Evolutionary conservation across 441 rosid species (phyloP).

Genomic region (Melianthus villosus): DNA sequence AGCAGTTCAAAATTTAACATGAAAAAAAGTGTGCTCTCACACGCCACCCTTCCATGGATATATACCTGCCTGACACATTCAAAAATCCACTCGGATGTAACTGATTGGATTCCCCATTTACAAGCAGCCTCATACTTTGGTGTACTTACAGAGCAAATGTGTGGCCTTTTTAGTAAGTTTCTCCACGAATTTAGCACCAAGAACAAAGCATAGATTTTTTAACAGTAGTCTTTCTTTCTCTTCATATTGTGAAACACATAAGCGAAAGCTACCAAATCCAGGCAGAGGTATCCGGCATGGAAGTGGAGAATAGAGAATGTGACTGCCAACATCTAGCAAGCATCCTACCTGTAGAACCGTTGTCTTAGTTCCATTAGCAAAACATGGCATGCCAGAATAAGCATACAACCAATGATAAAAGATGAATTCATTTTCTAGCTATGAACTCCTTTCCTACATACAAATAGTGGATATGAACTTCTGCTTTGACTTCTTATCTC

Average conservation of each 20-base stretch:
- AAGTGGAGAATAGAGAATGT: constrained; percentile 81
- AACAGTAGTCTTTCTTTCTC: constrained; percentile 61
- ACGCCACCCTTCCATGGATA: constrained; percentile 10
- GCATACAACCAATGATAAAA: no score
- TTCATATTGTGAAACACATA: constrained; percentile 77
- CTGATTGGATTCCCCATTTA: constrained; percentile 52
- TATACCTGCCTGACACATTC: constrained; percentile 91
- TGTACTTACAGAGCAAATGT: constrained; percentile 71
- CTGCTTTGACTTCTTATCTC: no score
- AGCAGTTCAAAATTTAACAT: constrained; percentile 4
- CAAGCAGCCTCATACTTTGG: constrained; percentile 69
- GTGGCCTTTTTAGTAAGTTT: constrained; percentile 64
- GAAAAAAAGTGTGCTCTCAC: neutral
- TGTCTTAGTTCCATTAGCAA: constrained; percentile 12
- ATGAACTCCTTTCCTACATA: no score
- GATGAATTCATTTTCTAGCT: no score
- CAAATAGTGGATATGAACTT: no score
- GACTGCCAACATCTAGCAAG: constrained; percentile 69
- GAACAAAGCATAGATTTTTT: constrained; percentile 67
- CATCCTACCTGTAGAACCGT: constrained; percentile 55
- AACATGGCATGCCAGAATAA: constrained; percentile 9
- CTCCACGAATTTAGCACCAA: constrained; percentile 64
- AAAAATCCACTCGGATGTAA: constrained; percentile 72
- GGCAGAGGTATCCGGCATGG: constrained; percentile 74
- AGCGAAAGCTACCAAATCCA: constrained; percentile 55